Conservation (phyloP, 2,329 filamentous ascomycete genomes). For the Verticillium alfalfae region DNA sequence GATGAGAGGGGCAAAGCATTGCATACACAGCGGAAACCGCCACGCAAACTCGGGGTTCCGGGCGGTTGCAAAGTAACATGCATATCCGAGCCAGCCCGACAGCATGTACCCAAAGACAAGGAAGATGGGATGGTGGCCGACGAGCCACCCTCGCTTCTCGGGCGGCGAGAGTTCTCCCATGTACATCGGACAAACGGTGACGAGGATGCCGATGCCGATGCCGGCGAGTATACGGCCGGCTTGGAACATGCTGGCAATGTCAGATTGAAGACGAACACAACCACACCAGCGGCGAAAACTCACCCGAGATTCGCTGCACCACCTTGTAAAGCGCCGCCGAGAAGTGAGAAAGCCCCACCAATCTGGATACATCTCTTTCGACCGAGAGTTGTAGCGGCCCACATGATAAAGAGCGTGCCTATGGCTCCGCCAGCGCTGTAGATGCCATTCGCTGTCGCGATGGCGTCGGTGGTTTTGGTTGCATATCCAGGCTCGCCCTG, state of each 20-base stretch:
- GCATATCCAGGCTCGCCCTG: conserved; percentile 36
- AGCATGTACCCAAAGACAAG: conserved; percentile 41
- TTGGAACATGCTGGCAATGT: conserved; percentile 18
- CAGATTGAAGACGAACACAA: not conserved
- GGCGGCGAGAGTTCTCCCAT: conserved; percentile 34
- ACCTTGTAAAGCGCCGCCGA: conserved; percentile 40
- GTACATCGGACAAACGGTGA: conserved; percentile 38
- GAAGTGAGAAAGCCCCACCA: conserved; percentile 32
- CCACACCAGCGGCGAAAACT: conserved; percentile 1
- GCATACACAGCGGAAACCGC: conserved; percentile 36
- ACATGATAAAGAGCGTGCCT: conserved; percentile 42
- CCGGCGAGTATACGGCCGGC: conserved; percentile 34
- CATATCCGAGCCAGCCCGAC: conserved; percentile 35
- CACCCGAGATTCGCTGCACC: conserved; percentile 36
- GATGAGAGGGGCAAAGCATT: conserved; percentile 30
- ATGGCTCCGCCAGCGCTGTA: conserved; percentile 43
- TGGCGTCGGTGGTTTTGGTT: conserved; percentile 37
- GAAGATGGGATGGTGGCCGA: conserved; percentile 39
- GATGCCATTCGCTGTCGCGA: conserved; percentile 42
- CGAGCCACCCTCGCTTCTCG: conserved; percentile 34
- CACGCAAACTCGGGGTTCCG: conserved; percentile 31
- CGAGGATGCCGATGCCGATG: conserved; percentile 33
- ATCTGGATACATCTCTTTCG: conserved; percentile 39
- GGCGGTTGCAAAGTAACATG: conserved; percentile 31
- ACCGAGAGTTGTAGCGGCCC: conserved; percentile 37